Evolutionary conservation across 108 stramenopile genomes (phyloP), one percentile per base, ranked within the genome.

Genomic region (Skeletonema grethae): DNA sequence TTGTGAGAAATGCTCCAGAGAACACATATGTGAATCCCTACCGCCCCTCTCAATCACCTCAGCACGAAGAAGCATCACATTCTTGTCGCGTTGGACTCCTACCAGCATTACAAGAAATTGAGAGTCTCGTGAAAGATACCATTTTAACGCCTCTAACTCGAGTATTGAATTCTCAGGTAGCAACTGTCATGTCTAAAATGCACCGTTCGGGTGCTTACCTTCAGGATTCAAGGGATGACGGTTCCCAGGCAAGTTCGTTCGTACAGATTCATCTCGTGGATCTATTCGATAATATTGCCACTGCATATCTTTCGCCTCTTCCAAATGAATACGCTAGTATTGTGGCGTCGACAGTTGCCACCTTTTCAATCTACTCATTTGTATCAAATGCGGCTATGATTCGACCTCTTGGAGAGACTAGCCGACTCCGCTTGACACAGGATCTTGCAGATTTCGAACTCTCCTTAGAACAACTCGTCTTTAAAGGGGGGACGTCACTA

Each of bases 371-470:
- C 22, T 92, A 92, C 75, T 84, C 83, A 22, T 92, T 92, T 57
- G 86, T 95, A 2, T 95, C 94, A 2, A 95, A 92, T 71, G 85
- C 78, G 5, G 77, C 88, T 12, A 65, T 95, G 57, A 79, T 95
- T 31, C 80, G 94, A n/a, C 91, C 94, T 5, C 56, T 95, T 59
- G 85, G 86, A 0, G 91, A 92, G 77, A 70, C 80, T 0, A 86
- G 82, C 20, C 77, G 89, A 32, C 72, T 95, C 67, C 82, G 87
- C 57, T 35, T 95, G 31, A 91, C 90, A 20, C 94, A 95, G 70
- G 90, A 95, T 74, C 82, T 95, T 11, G 88, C 91, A 24, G 94
- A 95, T 66, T 87, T 95, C 61, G 94, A 95, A 77, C 65, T 95
- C 29, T 72, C 77, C 10, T 57, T 95, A 39, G 90, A 91, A 61